Evolutionary conservation across 139 green algal species (phyloP).

Genomic region (Tetradesmus obliquus): DNA sequence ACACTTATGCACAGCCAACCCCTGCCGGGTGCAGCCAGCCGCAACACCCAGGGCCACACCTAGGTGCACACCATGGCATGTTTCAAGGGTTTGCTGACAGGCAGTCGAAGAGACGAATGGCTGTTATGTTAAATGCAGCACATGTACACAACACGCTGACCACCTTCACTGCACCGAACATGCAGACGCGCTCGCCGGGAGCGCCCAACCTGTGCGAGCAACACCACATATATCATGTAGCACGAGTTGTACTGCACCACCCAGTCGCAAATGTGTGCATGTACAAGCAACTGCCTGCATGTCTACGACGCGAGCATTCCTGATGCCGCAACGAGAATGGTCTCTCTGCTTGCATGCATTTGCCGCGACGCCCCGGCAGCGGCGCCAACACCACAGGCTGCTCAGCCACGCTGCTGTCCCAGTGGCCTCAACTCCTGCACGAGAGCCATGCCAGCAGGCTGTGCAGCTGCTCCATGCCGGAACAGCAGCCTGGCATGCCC

Average conservation of each 20-base stretch:
- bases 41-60: not conserved
- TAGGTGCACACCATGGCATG: not conserved
- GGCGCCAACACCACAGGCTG: not conserved
- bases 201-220: not conserved
- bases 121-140: not conserved
- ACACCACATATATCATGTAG: not conserved
- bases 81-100: not conserved
- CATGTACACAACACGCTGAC: not conserved
- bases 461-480: not conserved
- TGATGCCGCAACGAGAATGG: slow-evolving; percentile 5
- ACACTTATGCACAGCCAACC: not conserved
- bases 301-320: not conserved
- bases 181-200: not conserved
- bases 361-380: not conserved
- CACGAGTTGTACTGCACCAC: not conserved
- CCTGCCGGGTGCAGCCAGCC: not conserved
- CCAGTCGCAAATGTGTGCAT: not conserved
- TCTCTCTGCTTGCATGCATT: slow-evolving; percentile 13
- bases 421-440: not conserved
- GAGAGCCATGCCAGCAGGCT: not conserved
- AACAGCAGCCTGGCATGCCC: not conserved
- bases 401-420: not conserved
- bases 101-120: not conserved
- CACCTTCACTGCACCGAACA: not conserved
- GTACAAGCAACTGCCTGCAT: not conserved